These are phyloP conservation scores for Guyanaporus albipodus DNA, from an alignment of 768 basidiomycete genomes.

Conservation along the genomic window DNA sequence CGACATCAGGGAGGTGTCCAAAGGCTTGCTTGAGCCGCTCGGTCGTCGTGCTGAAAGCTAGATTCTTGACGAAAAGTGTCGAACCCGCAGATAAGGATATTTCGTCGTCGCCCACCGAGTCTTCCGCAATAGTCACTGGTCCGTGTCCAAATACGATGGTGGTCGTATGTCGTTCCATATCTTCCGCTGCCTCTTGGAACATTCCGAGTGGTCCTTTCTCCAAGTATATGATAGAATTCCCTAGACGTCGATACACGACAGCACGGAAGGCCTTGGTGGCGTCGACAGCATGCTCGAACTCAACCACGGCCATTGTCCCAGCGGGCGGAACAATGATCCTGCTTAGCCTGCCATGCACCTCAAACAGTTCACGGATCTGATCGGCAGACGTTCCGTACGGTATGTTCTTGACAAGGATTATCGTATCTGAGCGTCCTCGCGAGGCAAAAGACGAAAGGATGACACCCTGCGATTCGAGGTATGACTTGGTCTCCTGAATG, in stretches of 20 bases:
- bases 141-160: constrained; percentile 20
- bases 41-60: constrained; percentile 87
- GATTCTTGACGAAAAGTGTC: constrained; percentile 92
- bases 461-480: constrained; percentile 77
- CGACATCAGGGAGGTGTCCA: constrained; percentile 70
- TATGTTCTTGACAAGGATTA: constrained; percentile 93
- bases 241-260: constrained; percentile 82
- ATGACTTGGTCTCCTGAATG: constrained; percentile 90
- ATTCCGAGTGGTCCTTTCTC: constrained; percentile 89
- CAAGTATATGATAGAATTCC: constrained; percentile 86
- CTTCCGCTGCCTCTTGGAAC: constrained; percentile 49
- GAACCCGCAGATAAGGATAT: constrained; percentile 57
- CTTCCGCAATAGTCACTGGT: constrained; percentile 44
- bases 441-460: constrained; percentile 55
- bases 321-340: constrained; percentile 85
- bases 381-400: constrained; percentile 80
- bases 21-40: constrained; percentile 69
- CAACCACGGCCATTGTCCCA: constrained; percentile 90
- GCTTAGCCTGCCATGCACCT: constrained; percentile 63
- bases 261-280: constrained; percentile 74
- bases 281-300: constrained; percentile 69
- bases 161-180: constrained; percentile 9
- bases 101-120: constrained; percentile 32
- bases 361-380: constrained; percentile 78
- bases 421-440: constrained; percentile 64